phyloP scores from a whole-genome alignment of 805 yeast genomes.

The Myxozyma nipponensis region DNA sequence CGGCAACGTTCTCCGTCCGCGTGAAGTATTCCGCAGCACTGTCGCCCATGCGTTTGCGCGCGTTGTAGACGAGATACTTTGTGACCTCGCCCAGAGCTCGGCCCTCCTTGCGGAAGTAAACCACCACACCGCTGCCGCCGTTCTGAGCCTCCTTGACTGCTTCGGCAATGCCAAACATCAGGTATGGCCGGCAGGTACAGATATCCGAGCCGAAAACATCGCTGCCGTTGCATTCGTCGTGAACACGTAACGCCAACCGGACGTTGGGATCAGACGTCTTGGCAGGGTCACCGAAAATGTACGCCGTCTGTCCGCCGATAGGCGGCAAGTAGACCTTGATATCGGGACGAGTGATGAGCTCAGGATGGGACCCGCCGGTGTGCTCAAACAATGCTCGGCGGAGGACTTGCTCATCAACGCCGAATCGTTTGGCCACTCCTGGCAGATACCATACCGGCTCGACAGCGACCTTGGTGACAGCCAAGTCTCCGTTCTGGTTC shows the following conservation, averaged over 20 bases:
- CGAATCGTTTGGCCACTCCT: constrained; percentile 62
- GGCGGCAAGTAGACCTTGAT: constrained; percentile 64
- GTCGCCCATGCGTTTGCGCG: constrained; percentile 66
- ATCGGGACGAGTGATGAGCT: constrained; percentile 63
- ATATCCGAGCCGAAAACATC: constrained; percentile 67
- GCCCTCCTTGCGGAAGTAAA: constrained; percentile 67
- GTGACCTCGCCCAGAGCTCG: constrained; percentile 69
- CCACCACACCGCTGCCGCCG: constrained; percentile 62
- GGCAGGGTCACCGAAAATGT: constrained; percentile 60
- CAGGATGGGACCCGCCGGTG: constrained; percentile 70
- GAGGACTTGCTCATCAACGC: constrained; percentile 52
- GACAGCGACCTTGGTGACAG: constrained; percentile 60
- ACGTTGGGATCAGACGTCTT: constrained; percentile 50
- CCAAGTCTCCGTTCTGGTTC: constrained; percentile 57
- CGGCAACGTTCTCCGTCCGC: constrained; percentile 68
- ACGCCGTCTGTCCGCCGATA: constrained; percentile 64
- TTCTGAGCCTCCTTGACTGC: constrained; percentile 66
- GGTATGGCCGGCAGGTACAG: constrained; percentile 66
- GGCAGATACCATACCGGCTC: constrained; percentile 72
- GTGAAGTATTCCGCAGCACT: constrained; percentile 64
- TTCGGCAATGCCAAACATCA: constrained; percentile 62
- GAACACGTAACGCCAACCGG: constrained; percentile 56
- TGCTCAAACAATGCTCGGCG: constrained; percentile 62
- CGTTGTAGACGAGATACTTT: constrained; percentile 64
- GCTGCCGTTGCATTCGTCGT: constrained; percentile 68